These are phyloP conservation scores for Cryptococcus sp. DNA, from an alignment of 1,284 basidiomycete genomes.

Conservation along the genomic window DNA sequence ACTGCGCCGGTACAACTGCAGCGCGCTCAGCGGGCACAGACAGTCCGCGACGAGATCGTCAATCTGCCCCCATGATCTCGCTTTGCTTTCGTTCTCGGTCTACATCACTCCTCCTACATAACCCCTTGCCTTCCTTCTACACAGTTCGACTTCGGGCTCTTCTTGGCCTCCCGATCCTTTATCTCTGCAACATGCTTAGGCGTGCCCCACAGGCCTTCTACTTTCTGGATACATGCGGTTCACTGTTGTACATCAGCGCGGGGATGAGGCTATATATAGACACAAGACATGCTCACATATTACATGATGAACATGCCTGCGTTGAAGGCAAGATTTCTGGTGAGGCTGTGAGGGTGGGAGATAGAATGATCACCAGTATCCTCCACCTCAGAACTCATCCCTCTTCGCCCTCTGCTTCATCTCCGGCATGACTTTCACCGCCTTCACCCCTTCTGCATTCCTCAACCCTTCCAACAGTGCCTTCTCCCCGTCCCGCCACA, in stretches of 20 bases:
- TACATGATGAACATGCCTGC: not conserved
- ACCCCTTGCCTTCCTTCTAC: too few relatives aligned
- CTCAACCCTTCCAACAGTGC: conserved; percentile 23
- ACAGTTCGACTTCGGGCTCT: too few relatives aligned
- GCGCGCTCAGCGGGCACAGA: conserved; percentile 46
- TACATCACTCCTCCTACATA: not conserved
- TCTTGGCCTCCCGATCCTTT: too few relatives aligned
- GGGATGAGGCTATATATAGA: not conserved
- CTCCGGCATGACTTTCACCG: conserved; percentile 29
- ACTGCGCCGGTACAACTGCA: conserved; percentile 38
- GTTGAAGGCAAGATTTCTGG: not conserved
- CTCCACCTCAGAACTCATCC: conserved; percentile 37
- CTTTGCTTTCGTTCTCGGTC: not conserved
- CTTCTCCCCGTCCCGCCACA: conserved; percentile 15
- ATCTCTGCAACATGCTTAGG: too few relatives aligned
- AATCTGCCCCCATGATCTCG: conserved; percentile 17
- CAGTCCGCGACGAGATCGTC: conserved; percentile 43
- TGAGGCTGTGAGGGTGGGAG: too few relatives aligned
- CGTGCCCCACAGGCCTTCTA: not conserved
- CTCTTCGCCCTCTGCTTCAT: conserved; percentile 38
- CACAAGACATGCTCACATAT: not conserved
- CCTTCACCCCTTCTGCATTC: conserved; percentile 27
- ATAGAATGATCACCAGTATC: too few relatives aligned
- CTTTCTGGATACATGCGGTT: not conserved
- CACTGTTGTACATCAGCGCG: not conserved